Percentiles rank a stretch among this genome's conserved stretches.
Evolutionary conservation across 1,284 basidiomycete species (phyloP).

Genomic region (Ceratobasidium sp.): DNA sequence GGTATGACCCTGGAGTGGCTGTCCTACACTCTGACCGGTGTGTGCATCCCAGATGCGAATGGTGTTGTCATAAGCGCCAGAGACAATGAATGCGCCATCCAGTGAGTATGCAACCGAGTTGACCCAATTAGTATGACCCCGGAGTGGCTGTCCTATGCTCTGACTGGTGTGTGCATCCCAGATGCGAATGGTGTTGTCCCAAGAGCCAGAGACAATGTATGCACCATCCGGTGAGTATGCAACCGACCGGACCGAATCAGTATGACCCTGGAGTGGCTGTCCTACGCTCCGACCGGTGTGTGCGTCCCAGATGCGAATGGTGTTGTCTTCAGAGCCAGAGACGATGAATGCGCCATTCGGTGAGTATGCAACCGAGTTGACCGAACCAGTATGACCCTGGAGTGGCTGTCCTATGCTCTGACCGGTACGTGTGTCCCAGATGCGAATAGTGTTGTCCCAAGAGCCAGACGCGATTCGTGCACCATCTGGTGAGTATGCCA

Average conservation of each 20-base stretch:
- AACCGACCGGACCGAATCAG: no score
- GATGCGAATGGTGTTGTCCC: constrained; percentile 24
- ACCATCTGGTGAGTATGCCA: background rate
- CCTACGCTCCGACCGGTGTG: no score
- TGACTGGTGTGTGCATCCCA: no score
- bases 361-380: background rate
- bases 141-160: no score
- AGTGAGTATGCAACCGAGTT: constrained; percentile 13
- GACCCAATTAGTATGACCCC: background rate
- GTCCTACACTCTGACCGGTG: no score
- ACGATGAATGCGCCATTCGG: background rate
- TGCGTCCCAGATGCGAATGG: background rate
- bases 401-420: background rate
- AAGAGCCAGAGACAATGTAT: constrained; percentile 18
- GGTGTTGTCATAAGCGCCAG: background rate
- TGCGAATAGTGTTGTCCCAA: background rate
- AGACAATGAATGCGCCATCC: background rate
- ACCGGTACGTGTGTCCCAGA: background rate
- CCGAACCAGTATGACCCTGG: background rate
- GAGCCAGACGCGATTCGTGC: background rate
- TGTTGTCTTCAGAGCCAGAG: background rate
- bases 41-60: no score
- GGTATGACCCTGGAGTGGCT: no score
- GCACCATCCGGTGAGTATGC: no score
- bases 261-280: no score